Percentiles rank a stretch among this genome's conserved stretches.
phyloP scores from a whole-genome alignment of 805 yeast species.

The Ogataea angusta region DNA sequence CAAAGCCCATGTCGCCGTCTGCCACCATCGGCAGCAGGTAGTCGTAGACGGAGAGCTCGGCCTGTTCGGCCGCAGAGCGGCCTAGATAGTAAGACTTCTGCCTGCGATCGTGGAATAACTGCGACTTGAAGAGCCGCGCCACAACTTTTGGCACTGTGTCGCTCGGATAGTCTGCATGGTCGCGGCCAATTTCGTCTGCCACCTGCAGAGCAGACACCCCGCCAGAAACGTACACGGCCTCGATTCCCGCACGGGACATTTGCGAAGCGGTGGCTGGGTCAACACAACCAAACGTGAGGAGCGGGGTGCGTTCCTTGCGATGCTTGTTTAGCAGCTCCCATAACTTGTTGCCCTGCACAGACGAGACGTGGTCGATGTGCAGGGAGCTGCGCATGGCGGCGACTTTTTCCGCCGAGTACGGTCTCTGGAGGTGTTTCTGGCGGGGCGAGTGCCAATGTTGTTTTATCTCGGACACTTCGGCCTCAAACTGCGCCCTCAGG shows the following conservation, averaged over 20 bases:
- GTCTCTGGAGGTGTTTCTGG: conserved; percentile 45
- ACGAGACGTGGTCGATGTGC: conserved; percentile 41
- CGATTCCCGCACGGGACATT: conserved; percentile 46
- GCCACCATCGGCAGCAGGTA: conserved; percentile 62
- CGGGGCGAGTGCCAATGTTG: conserved; percentile 52
- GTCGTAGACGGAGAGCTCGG: conserved; percentile 35
- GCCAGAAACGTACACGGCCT: conserved; percentile 54
- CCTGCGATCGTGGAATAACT: conserved; percentile 52
- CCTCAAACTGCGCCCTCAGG: conserved; percentile 6
- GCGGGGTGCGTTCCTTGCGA: conserved; percentile 41
- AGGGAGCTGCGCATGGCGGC: conserved; percentile 52
- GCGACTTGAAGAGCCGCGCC: conserved; percentile 56
- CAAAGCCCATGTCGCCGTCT: conserved; percentile 68
- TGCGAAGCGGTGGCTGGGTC: conserved; percentile 66
- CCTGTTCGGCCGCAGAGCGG: conserved; percentile 12
- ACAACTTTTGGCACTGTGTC: conserved; percentile 69
- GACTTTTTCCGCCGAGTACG: conserved; percentile 51
- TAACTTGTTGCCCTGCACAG: conserved; percentile 51
- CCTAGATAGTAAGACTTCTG: conserved; percentile 16
- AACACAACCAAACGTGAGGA: conserved; percentile 56
- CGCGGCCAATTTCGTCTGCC: conserved; percentile 63
- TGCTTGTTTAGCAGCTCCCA: conserved; percentile 42
- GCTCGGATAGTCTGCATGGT: conserved; percentile 67
- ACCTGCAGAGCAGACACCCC: conserved; percentile 60
- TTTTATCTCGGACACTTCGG: conserved; percentile 31